Percentiles rank a stretch among this genome's conserved stretches.
These are phyloP conservation scores for Diaporthe sp. DNA, from an alignment of 2,329 filamentous ascomycete genomes.

Conservation along the genomic window DNA sequence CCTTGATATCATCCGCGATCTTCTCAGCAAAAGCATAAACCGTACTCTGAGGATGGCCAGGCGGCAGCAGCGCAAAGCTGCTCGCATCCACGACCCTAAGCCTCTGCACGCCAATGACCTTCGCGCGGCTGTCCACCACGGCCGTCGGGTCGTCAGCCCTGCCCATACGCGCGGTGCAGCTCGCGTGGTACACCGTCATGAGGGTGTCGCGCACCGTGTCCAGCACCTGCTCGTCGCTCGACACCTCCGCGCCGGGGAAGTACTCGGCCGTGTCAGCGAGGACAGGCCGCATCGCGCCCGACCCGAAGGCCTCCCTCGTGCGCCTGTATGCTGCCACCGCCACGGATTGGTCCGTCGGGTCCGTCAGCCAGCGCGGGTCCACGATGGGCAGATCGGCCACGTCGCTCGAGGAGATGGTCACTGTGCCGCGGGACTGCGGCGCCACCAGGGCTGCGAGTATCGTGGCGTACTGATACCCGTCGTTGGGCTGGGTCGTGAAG, in stretches of 20 bases:
- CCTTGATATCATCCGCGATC: constrained; percentile 17
- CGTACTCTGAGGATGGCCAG: constrained; percentile 5
- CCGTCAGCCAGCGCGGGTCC: constrained; percentile 53
- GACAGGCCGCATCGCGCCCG: neutral
- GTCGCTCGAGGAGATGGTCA: neutral
- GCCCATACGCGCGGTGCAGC: constrained; percentile 54
- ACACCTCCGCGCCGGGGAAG: constrained; percentile 51
- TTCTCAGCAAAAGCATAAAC: constrained; percentile 31
- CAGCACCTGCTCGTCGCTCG: constrained; percentile 54
- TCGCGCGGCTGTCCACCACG: constrained; percentile 7
- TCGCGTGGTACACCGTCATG: constrained; percentile 51
- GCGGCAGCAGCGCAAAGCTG: constrained; percentile 6
- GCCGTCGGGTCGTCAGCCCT: constrained; percentile 10
- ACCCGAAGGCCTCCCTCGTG: neutral
- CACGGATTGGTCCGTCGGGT: constrained; percentile 9
- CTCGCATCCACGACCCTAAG: constrained; percentile 20
- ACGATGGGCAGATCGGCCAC: constrained; percentile 49
- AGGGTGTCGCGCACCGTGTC: constrained; percentile 44
- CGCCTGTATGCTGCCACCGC: constrained; percentile 45
- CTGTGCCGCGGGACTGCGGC: constrained; percentile 24
- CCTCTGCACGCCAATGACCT: constrained; percentile 14
- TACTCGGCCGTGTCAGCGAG: constrained; percentile 50
- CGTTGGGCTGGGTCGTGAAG: neutral
- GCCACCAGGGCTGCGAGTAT: neutral
- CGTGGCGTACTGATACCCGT: constrained; percentile 6